These are phyloP conservation scores for Penicillium parvum DNA, from an alignment of 495 filamentous ascomycete genomes.

Conservation along the genomic window DNA sequence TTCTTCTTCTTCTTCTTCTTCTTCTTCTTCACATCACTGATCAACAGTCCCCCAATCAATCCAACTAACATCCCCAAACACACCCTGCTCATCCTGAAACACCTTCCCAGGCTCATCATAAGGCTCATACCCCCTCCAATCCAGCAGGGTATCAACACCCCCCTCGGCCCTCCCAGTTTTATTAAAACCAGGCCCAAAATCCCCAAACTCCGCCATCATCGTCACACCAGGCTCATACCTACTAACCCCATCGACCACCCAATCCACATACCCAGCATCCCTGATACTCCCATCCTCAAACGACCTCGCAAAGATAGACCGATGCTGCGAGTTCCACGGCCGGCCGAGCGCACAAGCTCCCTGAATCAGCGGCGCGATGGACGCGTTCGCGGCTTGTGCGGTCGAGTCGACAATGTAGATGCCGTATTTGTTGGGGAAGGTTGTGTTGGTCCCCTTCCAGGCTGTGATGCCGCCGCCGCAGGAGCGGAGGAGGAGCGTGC, in stretches of 20 bases:
- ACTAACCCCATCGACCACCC: conserved; percentile 36
- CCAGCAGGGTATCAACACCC: conserved; percentile 43
- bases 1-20: not conserved
- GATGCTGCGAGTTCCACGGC: conserved; percentile 55
- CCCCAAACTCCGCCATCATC: conserved; percentile 52
- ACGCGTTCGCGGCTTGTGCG: conserved; percentile 47
- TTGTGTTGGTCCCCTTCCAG: conserved; percentile 63
- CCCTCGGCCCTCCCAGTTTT: conserved; percentile 37
- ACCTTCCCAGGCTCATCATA: conserved; percentile 50
- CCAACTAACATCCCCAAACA: conserved; percentile 48
- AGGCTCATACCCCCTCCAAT: conserved; percentile 28
- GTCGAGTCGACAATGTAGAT: conserved; percentile 53
- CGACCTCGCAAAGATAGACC: conserved; percentile 48
- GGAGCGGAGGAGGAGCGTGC: conserved; percentile 41
- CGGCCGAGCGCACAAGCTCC: conserved; percentile 53
- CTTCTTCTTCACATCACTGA: not conserved
- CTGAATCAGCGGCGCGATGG: conserved; percentile 39
- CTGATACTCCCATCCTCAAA: conserved; percentile 51
- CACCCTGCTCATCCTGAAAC: conserved; percentile 47
- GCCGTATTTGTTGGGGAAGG: conserved; percentile 58
- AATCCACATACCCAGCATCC: conserved; percentile 51
- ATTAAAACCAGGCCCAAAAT: conserved; percentile 54
- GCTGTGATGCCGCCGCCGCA: conserved; percentile 63
- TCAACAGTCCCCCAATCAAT: conserved; percentile 41
- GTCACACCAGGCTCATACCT: conserved; percentile 42